Conservation (phyloP, 2,329 filamentous ascomycete species). For the Tolypocladium tropicale region DNA sequence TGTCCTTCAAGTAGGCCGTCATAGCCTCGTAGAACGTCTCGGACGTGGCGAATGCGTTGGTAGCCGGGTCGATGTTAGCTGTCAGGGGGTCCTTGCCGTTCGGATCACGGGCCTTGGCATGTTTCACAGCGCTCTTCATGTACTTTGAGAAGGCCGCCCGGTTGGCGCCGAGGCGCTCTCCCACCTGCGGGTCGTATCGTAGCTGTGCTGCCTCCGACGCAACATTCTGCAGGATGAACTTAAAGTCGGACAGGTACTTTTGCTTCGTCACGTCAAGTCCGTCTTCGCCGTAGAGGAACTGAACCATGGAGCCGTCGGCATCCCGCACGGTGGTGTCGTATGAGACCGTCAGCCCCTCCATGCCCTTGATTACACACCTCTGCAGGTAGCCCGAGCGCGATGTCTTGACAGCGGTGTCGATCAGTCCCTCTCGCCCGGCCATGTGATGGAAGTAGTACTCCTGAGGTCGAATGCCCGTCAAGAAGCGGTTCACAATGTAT, state of each 20-base stretch:
- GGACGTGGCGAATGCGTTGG: conserved; percentile 75
- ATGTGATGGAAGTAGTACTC: conserved; percentile 99
- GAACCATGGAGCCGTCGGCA: conserved; percentile 83
- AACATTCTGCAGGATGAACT: conserved; percentile 81
- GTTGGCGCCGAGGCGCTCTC: conserved; percentile 36
- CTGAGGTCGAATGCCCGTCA: conserved; percentile 93
- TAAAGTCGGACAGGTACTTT: conserved; percentile 82
- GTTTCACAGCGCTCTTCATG: conserved; percentile 74
- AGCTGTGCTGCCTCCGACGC: conserved; percentile 69
- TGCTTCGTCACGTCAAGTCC: conserved; percentile 91
- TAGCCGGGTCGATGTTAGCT: conserved; percentile 62
- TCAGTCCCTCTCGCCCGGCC: conserved; percentile 95
- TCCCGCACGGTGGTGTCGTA: conserved; percentile 94
- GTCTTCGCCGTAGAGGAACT: conserved; percentile 95
- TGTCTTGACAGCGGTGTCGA: conserved; percentile 98
- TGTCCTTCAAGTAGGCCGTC: conserved; percentile 68
- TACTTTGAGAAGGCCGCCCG: conserved; percentile 58
- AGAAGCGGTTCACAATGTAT: conserved; percentile 91
- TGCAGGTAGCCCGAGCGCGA: conserved; percentile 94
- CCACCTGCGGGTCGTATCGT: conserved; percentile 47
- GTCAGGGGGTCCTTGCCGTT: conserved; percentile 67
- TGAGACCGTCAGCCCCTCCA: conserved; percentile 86
- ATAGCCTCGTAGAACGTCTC: conserved; percentile 71
- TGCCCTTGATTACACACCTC: conserved; percentile 94
- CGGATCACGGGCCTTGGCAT: conserved; percentile 43